Percentiles rank a stretch among this genome's conserved stretches.
Conservation (phyloP, 2,329 filamentous ascomycete species). For the Phyllosticta capitalensis region DNA sequence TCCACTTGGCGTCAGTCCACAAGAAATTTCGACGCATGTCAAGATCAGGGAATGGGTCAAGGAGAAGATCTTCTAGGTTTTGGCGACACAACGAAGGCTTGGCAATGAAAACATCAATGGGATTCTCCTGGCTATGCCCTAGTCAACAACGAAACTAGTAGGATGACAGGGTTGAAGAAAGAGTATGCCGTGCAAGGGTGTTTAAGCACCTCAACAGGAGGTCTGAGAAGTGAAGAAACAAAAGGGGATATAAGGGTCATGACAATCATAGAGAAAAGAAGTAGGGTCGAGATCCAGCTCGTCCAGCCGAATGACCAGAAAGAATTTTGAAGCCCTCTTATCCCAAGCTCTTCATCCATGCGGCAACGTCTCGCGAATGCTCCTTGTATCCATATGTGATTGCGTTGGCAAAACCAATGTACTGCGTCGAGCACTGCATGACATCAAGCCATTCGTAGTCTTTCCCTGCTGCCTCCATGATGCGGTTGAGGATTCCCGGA, state of each 20-base stretch:
- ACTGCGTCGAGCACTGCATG: conserved; percentile 19
- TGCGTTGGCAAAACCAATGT: conserved; percentile 18
- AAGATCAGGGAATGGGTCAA: background rate
- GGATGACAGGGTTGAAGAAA: no score
- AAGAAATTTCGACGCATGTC: background rate
- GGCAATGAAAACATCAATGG: no score
- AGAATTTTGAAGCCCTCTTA: background rate
- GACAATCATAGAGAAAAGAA: background rate
- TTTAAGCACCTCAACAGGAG: no score
- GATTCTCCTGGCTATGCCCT: no score
- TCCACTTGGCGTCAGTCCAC: background rate
- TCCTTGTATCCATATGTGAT: conserved; percentile 17
- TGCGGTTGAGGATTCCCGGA: conserved; percentile 22
- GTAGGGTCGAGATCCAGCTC: background rate
- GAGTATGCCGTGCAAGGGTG: no score
- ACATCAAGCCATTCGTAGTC: conserved; percentile 12
- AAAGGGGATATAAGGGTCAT: background rate
- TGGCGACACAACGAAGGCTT: background rate
- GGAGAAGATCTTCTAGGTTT: background rate
- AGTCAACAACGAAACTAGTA: no score
- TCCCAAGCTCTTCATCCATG: background rate
- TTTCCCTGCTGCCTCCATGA: conserved; percentile 16
- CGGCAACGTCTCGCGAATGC: conserved; percentile 8
- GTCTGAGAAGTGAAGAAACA: no score
- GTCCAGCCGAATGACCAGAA: background rate